Percentiles rank a stretch among this genome's conserved stretches.
Evolutionary conservation across 805 yeast species (phyloP).

Genomic region (Danielia reshetovae): DNA sequence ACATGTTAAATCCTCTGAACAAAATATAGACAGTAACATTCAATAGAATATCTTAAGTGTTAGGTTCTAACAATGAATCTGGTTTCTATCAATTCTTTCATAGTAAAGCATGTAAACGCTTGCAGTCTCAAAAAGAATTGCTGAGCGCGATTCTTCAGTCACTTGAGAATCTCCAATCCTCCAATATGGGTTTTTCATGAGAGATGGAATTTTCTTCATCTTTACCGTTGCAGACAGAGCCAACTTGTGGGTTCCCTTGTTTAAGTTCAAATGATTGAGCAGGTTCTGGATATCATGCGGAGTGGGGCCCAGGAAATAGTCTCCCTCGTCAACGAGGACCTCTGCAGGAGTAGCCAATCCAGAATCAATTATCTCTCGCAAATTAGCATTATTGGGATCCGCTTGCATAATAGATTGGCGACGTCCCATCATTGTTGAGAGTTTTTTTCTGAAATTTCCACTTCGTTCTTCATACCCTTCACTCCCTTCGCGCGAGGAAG

Average conservation of each 20-base stretch:
- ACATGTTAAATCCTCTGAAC: too few species aligned
- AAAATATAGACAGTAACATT: too few species aligned
- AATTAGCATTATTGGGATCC: conserved; percentile 29
- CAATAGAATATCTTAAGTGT: too few species aligned
- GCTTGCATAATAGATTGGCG: conserved; percentile 39
- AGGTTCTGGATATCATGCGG: conserved; percentile 13
- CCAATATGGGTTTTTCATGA: conserved; percentile 70
- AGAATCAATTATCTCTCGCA: conserved; percentile 37
- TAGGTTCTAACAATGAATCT: conserved; percentile 4
- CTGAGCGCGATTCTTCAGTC: conserved; percentile 53
- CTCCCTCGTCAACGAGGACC: conserved; percentile 28
- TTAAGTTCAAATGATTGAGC: conserved; percentile 9
- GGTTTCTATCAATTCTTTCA: conserved; percentile 47
- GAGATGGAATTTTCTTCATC: conserved; percentile 52
- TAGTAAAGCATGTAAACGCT: conserved; percentile 87
- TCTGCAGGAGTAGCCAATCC: conserved; percentile 42
- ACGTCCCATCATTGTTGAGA: conserved; percentile 40
- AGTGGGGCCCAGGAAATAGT: conserved; percentile 23
- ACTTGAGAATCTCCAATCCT: conserved; percentile 74
- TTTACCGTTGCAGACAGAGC: conserved; percentile 23
- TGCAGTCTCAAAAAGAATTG: conserved; percentile 62
- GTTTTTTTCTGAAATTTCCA: conserved; percentile 30
- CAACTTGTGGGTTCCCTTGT: not conserved
- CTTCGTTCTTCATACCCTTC: conserved; percentile 12
- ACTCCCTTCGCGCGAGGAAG: conserved; percentile 12